These are phyloP conservation scores for Litchi chinensis DNA, from an alignment of 345 rosid species.

Conservation along the genomic window DNA sequence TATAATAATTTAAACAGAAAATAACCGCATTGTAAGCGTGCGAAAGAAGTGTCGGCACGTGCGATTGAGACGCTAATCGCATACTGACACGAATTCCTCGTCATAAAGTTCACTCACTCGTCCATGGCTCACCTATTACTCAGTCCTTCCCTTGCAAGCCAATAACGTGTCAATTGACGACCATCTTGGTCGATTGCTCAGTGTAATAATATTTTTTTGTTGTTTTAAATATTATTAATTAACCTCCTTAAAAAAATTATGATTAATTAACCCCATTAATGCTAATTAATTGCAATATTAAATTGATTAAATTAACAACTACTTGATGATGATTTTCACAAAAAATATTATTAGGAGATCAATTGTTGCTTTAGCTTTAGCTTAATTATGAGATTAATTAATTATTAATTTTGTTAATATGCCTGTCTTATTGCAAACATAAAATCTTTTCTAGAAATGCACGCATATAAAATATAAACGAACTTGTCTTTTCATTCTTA, in stretches of 20 bases:
- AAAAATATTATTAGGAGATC: not conserved
- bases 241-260: not conserved
- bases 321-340: not conserved
- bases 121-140: not conserved
- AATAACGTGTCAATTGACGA: constrained; percentile 17
- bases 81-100: constrained; percentile 45
- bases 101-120: constrained; percentile 22
- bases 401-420: not conserved
- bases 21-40: constrained; percentile 27
- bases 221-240: not conserved
- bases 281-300: not conserved
- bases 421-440: not conserved
- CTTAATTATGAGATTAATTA: not conserved
- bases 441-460: not conserved
- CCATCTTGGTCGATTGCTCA: not conserved
- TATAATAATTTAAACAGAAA: constrained; percentile 19
- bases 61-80: not conserved
- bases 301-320: not conserved
- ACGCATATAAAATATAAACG: not conserved
- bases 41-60: constrained; percentile 24
- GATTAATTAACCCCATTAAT: not conserved
- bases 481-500: not conserved
- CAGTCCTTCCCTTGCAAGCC: constrained; percentile 38
- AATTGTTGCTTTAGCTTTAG: not conserved
- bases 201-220: not conserved